phyloP scores from a whole-genome alignment of 2,329 filamentous ascomycete genomes.

The Bipolaris sorokiniana region DNA sequence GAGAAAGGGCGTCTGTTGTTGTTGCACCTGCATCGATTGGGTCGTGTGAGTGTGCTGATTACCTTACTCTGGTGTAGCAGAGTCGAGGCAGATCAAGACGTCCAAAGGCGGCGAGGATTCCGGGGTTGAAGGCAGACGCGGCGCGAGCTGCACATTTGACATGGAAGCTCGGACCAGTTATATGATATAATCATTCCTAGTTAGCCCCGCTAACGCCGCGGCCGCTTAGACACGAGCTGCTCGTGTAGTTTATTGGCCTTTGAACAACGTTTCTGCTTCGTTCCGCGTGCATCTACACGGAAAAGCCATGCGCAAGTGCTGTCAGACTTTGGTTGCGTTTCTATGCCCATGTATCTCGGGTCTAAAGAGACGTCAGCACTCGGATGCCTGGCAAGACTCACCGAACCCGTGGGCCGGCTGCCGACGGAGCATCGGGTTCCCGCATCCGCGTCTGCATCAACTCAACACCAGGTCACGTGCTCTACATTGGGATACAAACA shows the following conservation, averaged over 20 bases:
- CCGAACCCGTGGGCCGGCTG: slow-evolving; percentile 11
- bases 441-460: background rate
- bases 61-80: slow-evolving; percentile 34
- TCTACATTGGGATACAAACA: background rate
- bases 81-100: slow-evolving; percentile 23
- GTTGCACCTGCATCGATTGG: slow-evolving; percentile 47
- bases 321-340: background rate
- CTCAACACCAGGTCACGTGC: slow-evolving; percentile 1
- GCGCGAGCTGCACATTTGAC: slow-evolving; percentile 17
- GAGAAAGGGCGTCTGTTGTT: slow-evolving; percentile 48
- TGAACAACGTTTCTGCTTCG: background rate
- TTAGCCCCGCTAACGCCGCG: slow-evolving; percentile 16
- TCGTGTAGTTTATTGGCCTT: background rate
- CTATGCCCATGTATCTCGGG: background rate
- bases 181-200: slow-evolving; percentile 20
- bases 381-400: background rate
- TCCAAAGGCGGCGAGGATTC: slow-evolving; percentile 20
- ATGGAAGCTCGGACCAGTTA: slow-evolving; percentile 15
- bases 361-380: background rate
- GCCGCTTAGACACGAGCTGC: background rate
- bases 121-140: slow-evolving; percentile 1
- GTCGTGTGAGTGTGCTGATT: slow-evolving; percentile 17
- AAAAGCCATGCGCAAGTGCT: background rate
- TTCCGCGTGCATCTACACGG: background rate
- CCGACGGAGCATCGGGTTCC: background rate